Conservation (phyloP, 2,329 filamentous ascomycete genomes). For the Cladosporium sp. region DNA sequence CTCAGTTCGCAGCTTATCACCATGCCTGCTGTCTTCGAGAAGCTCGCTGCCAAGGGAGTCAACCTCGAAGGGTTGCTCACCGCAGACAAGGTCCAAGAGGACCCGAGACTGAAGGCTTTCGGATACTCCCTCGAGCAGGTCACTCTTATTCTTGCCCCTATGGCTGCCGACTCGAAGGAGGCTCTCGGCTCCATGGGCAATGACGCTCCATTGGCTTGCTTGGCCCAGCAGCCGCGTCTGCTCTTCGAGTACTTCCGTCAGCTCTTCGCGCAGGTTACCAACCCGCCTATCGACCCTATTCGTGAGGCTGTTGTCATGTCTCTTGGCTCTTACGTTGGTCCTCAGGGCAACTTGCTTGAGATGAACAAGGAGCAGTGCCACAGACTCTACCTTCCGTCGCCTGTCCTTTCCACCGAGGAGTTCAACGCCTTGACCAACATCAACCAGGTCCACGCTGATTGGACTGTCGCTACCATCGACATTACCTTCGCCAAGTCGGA, state of each 20-base stretch:
- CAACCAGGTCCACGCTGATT: constrained; percentile 65
- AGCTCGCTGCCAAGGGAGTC: constrained; percentile 53
- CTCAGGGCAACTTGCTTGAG: constrained; percentile 90
- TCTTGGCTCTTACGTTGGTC: constrained; percentile 90
- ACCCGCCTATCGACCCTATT: constrained; percentile 95
- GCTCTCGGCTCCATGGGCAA: constrained; percentile 98
- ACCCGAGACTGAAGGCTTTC: constrained; percentile 78
- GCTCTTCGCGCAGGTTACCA: constrained; percentile 96
- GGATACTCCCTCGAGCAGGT: constrained; percentile 96
- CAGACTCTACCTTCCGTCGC: constrained; percentile 79
- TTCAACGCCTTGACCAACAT: constrained; percentile 86
- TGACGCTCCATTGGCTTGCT: constrained; percentile 85
- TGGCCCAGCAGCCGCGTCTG: constrained; percentile 83
- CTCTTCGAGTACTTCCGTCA: constrained; percentile 97
- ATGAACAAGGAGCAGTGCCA: constrained; percentile 90
- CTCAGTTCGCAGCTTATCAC: constrained; percentile 80
- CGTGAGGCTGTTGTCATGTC: constrained; percentile 98
- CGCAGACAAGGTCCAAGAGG: constrained; percentile 70
- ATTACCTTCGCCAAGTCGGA: constrained; percentile 87
- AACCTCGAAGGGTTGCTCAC: constrained; percentile 67
- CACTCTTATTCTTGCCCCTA: constrained; percentile 83
- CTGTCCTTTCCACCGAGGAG: constrained; percentile 82
- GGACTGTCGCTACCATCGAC: constrained; percentile 88
- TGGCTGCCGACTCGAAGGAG: constrained; percentile 97
- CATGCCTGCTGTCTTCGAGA: constrained; percentile 68